Evolutionary conservation across 2,329 filamentous ascomycete genomes (phyloP), one percentile per base, ranked within the genome.

Genomic region (Diplodia sapinea): DNA sequence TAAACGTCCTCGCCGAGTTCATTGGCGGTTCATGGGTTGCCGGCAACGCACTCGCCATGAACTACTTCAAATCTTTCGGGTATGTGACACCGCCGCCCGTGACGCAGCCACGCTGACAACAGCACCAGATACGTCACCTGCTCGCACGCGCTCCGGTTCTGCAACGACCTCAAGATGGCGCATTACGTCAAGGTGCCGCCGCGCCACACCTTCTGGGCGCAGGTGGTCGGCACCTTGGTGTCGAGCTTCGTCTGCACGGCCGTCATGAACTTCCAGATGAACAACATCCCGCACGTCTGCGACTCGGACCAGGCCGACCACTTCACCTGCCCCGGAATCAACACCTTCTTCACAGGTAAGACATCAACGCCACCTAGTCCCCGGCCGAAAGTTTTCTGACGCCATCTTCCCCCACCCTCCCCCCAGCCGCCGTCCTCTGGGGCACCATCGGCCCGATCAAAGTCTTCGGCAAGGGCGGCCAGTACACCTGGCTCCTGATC

Each of bases 401-500:
- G 23, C 23, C 23, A 23, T 23, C 23, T 23, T n/a, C n/a, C n/a
- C n/a, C n/a, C n/a, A n/a, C n/a, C n/a, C 23, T 23, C 23, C 23
- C 23, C 23, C 23, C 23, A 23, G 87, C 88, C 1, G 91, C 89
- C 7, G 70, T 74, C 15, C 66, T 68, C 15, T 81, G 89, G 89
- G 90, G 90, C 69, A 85, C 88, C 67, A 91, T 93, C 69, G 90
- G 91, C 0, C 90, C 90, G 0, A 80, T 82, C 2, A 87, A 89
- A 61, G 90, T 93, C 75, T 93, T 92, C 77, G 87, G 86, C 51
- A 81, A 84, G 0, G 81, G 81, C 1, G 82, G 92, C 40, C 86
- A 89, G 74, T 92, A 84, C 82, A 92, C 91, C 80, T 93, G 87
- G 86, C 83, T 92, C 33, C 83, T 66, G 1, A n/a, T 50, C 15